Percentiles rank a stretch among this genome's conserved stretches.
Conservation (phyloP, 164 flowering plant species). For the Umbellularia californica region DNA sequence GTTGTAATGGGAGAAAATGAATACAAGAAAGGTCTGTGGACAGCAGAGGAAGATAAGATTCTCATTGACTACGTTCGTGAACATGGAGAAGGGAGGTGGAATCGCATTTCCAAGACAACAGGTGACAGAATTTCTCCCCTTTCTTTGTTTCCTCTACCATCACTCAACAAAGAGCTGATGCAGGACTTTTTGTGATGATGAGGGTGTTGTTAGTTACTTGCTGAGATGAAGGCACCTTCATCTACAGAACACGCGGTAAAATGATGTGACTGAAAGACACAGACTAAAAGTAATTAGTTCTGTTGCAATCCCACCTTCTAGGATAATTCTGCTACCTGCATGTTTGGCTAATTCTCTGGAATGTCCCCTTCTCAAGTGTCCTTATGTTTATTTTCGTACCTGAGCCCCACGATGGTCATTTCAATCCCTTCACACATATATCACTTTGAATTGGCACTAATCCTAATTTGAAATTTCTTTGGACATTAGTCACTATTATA, state of each 20-base stretch:
- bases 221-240: no score
- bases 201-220: no score
- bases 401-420: no score
- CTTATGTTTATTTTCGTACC: no score
- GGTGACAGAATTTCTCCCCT: slow-evolving; percentile 14
- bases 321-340: no score
- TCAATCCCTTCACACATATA: no score
- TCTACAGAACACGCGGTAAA: not conserved
- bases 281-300: not conserved
- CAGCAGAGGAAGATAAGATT: slow-evolving; percentile 42
- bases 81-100: slow-evolving; percentile 60
- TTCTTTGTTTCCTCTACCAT: not conserved
- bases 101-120: slow-evolving; percentile 33
- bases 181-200: not conserved
- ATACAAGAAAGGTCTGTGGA: slow-evolving; percentile 42
- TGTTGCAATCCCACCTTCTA: no score
- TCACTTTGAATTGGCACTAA: no score
- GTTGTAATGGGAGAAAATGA: not conserved
- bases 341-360: no score
- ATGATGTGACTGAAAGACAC: not conserved
- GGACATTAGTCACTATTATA: no score
- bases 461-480: no score
- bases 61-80: slow-evolving; percentile 38
- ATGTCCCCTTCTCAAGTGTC: no score
- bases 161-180: not conserved